Base-by-base conservation (phyloP, 2,329 filamentous ascomycete species). In the Eurotiales sp. region DNA sequence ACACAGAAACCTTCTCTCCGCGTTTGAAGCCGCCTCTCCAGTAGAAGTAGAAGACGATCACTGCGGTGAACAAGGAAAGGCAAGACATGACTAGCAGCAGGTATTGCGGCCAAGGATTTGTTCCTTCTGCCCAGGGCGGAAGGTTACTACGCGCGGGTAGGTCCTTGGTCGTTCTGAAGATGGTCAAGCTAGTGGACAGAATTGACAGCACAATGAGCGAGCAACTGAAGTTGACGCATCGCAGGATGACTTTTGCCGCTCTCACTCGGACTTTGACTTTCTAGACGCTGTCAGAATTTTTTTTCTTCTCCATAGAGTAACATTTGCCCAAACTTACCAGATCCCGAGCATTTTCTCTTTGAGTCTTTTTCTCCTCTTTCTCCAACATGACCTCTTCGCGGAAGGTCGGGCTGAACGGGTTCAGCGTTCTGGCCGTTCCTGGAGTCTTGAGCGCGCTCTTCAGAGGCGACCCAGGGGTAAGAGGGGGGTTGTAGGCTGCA, bases 201-300 rank as follows among this genome's bases (percentile, higher is more conserved):
- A 99, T 92, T 56, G 90, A 79, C 52, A 99, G 81, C 58, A 99
- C 89, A 67, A 99, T 96, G 55, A 97, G 79, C 69, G 88, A 92
- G 78, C 93, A 99, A 71, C 89, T 90, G 72, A 99, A 97, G 79
- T 92, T 96, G 73, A 97, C 88, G 51, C 90, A 87, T 58, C 93
- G 87, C n/a, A 99, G 84, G 56, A 95, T 83, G 62, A 97, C 86
- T 77, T 99, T 99, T 60, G 92, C 93, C 71, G 97, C 79, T 42
- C 93, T 85, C 29, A 97, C 91, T 59, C 90, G 84, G 30, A 86
- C 86, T 76, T 96, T 97, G 69, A 95, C 83, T 86, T 88, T 95
- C 92, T 96, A 19, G 4, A 22, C 8, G n/a, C n/a, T n/a, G n/a
- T n/a, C n/a, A n/a, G n/a, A n/a, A n/a, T n/a, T n/a, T n/a, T n/a